Conservation (phyloP, 2,329 filamentous ascomycete species). For the Clarireedia paspali region DNA sequence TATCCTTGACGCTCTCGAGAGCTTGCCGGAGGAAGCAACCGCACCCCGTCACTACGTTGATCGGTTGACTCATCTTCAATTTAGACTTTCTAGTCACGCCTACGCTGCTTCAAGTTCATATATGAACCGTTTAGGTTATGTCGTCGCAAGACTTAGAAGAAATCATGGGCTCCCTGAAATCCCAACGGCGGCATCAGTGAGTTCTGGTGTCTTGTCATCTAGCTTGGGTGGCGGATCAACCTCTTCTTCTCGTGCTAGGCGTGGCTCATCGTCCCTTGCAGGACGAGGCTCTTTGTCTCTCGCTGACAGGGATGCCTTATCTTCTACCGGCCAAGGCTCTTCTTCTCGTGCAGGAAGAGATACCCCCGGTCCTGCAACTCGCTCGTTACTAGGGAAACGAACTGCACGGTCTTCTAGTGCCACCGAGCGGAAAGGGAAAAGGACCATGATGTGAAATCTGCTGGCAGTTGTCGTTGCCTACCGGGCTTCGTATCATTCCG, state of each 20-base stretch:
- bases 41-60: constrained; percentile 17
- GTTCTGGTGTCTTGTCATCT: neutral
- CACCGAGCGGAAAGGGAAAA: constrained; percentile 19
- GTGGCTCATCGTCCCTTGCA: neutral
- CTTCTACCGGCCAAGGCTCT: neutral
- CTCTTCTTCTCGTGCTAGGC: neutral
- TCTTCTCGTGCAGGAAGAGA: neutral
- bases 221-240: constrained; percentile 11
- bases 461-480: neutral
- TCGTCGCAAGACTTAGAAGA: constrained; percentile 1
- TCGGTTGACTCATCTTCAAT: constrained; percentile 6
- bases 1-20: constrained; percentile 22
- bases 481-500: neutral
- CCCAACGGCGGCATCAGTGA: neutral
- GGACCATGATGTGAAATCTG: constrained; percentile 24
- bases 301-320: neutral
- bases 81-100: neutral
- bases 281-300: neutral
- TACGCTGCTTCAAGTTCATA: constrained; percentile 2
- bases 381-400: constrained; percentile 14
- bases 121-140: neutral
- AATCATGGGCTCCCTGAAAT: neutral
- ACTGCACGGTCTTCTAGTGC: constrained; percentile 15
- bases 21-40: constrained; percentile 21
- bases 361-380: neutral